A percentile compares a stretch with the other conserved stretches of the same genome.
Evolutionary conservation across 768 basidiomycete genomes (phyloP).

Genomic region (Boletus sp.): DNA sequence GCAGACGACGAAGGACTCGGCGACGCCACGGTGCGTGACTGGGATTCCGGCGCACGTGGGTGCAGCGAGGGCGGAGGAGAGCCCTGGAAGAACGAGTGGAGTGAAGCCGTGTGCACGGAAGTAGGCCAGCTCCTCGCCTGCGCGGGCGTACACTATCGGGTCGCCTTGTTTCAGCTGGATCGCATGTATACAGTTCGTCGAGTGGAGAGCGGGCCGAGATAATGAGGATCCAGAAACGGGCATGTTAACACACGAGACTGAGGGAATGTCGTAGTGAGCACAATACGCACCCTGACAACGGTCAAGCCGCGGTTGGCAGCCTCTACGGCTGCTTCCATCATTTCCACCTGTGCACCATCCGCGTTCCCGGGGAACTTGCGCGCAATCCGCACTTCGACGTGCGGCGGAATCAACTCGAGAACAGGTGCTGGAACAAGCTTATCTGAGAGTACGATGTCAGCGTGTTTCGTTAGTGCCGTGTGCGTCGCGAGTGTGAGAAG

Average conservation of each 20-base stretch:
- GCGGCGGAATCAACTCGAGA: constrained; percentile 75
- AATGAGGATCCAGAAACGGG: not conserved
- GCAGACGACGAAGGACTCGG: constrained; percentile 86
- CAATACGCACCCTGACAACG: constrained; percentile 73
- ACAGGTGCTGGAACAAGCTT: constrained; percentile 93
- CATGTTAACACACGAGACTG: not conserved
- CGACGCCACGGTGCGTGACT: constrained; percentile 92
- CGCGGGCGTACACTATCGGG: constrained; percentile 91
- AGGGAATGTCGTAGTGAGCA: no score
- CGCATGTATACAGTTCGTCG: not conserved
- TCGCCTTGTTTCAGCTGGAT: constrained; percentile 93
- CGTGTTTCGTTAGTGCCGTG: constrained; percentile 70
- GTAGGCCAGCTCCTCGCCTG: constrained; percentile 91
- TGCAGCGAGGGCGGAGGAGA: constrained; percentile 86
- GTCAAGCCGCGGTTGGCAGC: constrained; percentile 77
- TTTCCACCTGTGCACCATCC: constrained; percentile 89
- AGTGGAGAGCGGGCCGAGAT: no score
- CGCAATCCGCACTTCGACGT: constrained; percentile 79
- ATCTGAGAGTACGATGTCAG: constrained; percentile 90
- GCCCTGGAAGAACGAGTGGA: constrained; percentile 83
- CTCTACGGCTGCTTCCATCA: constrained; percentile 89
- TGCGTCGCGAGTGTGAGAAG: constrained; percentile 89
- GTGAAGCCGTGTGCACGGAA: constrained; percentile 87
- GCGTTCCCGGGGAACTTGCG: constrained; percentile 98
- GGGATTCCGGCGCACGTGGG: constrained; percentile 91